Conservation (phyloP, 129 eudicot species). For the Helianthus annuus region DNA sequence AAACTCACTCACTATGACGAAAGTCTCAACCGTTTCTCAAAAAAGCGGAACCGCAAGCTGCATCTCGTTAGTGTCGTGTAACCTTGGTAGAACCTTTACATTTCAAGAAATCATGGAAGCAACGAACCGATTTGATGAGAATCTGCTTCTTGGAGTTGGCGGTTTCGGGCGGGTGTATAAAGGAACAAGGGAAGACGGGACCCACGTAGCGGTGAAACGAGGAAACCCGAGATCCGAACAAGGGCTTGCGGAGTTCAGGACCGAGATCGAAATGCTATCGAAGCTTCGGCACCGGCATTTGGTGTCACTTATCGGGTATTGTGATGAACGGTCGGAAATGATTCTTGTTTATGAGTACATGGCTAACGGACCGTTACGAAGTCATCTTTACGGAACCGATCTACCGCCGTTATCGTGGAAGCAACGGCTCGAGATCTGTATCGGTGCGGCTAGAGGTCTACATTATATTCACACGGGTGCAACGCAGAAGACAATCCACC, state of each 20-base stretch:
- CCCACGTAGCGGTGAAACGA: slow-evolving; percentile 63
- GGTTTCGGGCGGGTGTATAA: slow-evolving; percentile 80
- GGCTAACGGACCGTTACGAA: slow-evolving; percentile 77
- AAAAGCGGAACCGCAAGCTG: slow-evolving; percentile 33
- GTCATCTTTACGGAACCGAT: slow-evolving; percentile 62
- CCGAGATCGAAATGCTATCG: slow-evolving; percentile 76
- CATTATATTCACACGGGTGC: slow-evolving; percentile 90
- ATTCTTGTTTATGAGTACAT: slow-evolving; percentile 76
- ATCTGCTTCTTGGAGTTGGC: slow-evolving; percentile 68
- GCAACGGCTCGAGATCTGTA: slow-evolving; percentile 64
- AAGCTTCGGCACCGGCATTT: slow-evolving; percentile 76
- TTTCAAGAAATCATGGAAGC: slow-evolving; percentile 65
- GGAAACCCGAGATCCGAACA: slow-evolving; percentile 79
- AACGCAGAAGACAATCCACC: slow-evolving; percentile 62
- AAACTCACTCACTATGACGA: slow-evolving; percentile 41
- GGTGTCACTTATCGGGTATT: slow-evolving; percentile 73
- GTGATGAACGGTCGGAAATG: slow-evolving; percentile 79
- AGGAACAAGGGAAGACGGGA: slow-evolving; percentile 63
- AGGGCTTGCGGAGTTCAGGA: slow-evolving; percentile 71
- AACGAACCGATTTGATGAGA: slow-evolving; percentile 68
- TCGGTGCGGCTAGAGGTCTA: slow-evolving; percentile 80
- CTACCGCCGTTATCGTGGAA: slow-evolving; percentile 64
- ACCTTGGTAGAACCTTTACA: slow-evolving; percentile 61
- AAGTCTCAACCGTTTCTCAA: slow-evolving; percentile 46
- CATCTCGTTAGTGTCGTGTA: slow-evolving; percentile 33